Percentiles rank a stretch among this genome's conserved stretches.
These are phyloP conservation scores for Tricholoma matsutake DNA, from an alignment of 768 basidiomycete genomes.

Conservation along the genomic window DNA sequence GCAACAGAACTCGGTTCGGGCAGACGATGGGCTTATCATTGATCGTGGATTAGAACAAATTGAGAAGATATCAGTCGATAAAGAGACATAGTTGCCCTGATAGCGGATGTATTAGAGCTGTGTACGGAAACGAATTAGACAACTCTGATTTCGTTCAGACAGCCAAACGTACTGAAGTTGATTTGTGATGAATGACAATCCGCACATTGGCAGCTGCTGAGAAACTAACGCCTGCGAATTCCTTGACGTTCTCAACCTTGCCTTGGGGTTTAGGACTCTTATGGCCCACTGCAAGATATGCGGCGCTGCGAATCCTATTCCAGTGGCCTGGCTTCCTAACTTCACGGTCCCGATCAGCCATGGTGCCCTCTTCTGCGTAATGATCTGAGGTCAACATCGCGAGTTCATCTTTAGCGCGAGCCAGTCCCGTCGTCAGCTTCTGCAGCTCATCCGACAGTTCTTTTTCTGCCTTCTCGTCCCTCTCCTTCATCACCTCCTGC, in stretches of 20 bases:
- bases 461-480: conserved; percentile 4
- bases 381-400: background rate
- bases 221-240: background rate
- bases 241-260: background rate
- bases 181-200: background rate
- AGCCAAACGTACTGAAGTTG: background rate
- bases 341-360: no score
- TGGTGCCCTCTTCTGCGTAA: background rate
- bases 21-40: no score
- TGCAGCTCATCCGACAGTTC: background rate
- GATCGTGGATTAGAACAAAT: no score
- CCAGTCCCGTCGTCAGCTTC: background rate
- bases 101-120: background rate
- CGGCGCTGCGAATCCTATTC: no score
- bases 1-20: no score
- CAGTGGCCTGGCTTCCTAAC: no score
- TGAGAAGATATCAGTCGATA: no score
- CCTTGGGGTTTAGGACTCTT: background rate
- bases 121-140: background rate
- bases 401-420: background rate
- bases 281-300: no score
- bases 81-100: no score
- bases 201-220: background rate
- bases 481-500: conserved; percentile 1
- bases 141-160: background rate